A percentile compares a stretch with the other conserved stretches of the same genome.
Evolutionary conservation across 2,329 filamentous ascomycete genomes (phyloP).

Genomic region (Dothiorella sarmentorum): DNA sequence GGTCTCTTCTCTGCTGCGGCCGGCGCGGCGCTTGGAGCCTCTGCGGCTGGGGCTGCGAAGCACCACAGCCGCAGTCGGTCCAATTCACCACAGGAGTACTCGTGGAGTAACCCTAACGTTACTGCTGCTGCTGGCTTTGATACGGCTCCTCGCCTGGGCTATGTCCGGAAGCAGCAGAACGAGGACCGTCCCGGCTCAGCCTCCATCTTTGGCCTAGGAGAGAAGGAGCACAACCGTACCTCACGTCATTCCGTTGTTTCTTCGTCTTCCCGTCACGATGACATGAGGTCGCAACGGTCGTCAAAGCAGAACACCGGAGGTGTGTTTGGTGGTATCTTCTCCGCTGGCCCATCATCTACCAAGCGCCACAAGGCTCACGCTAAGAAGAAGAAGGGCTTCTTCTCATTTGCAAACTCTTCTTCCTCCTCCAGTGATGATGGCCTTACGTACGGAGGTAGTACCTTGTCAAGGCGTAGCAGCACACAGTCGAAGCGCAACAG

Average conservation of each 20-base stretch:
- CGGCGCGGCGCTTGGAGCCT: constrained; percentile 38
- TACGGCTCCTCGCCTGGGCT: constrained; percentile 32
- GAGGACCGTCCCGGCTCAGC: constrained; percentile 27
- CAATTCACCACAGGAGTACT: too few species aligned
- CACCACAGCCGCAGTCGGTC: constrained; percentile 32
- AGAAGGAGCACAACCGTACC: background rate
- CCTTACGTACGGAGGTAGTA: constrained; percentile 44
- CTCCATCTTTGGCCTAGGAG: constrained; percentile 6
- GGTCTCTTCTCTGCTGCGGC: constrained; percentile 36
- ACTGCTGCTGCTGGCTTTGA: too few species aligned
- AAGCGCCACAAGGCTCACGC: constrained; percentile 30
- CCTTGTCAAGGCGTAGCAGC: constrained; percentile 14
- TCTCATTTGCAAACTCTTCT: constrained; percentile 48
- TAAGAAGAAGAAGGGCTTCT: constrained; percentile 47
- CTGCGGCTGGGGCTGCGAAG: constrained; percentile 34
- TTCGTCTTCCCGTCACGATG: background rate
- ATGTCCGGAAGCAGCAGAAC: constrained; percentile 30
- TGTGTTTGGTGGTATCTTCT: constrained; percentile 54
- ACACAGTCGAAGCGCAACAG: constrained; percentile 27
- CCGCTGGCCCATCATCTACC: constrained; percentile 45
- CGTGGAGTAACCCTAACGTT: too few species aligned
- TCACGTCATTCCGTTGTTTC: constrained; percentile 7
- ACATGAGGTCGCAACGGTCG: constrained; percentile 25
- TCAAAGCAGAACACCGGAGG: constrained; percentile 22
- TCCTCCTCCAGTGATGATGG: constrained; percentile 45